Base-by-base conservation (phyloP, 2,329 filamentous ascomycete species). In the Escovopsis sp. region DNA sequence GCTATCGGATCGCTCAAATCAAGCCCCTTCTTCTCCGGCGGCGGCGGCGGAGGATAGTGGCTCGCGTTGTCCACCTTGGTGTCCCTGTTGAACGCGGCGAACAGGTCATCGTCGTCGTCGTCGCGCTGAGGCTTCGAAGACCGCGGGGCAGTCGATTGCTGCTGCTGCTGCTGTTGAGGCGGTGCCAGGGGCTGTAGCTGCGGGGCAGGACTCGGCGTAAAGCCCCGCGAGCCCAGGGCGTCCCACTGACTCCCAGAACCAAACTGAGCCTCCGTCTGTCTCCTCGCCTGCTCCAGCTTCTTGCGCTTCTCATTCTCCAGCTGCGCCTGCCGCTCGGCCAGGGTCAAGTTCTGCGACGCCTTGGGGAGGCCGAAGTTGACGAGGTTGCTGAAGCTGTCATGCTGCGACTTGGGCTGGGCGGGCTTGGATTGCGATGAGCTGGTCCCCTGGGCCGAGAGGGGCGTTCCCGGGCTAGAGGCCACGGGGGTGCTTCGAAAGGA, bases 321-420 rank as follows among this genome's bases (percentile, higher is more conserved):
- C 40, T 71, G 72, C 42, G 74, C 70, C 55, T 84, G 82, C 48
- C 85, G 78, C 55, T 93, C 83, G 44, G 81, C 72, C 44, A 94
- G 59, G 41, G 74, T 79, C 13, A 94, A 63, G 43, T 80, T 90
- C 54, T 76, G 79, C 21, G 68, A 71, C 36, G 60, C 58, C 53
- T 76, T 77, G 34, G 68, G 60, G 5, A 53, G 45, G 13, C 54
- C 55, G 48, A 79, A 75, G 45, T 68, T 75, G 41, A 86, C 65
- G 35, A 90, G 63, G 48, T 76, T 80, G 49, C 82, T 81, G 58
- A 90, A 90, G 61, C 79, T 85, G 51, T 90, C 83, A 32, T 68
- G 59, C 5, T 70, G 56, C 26, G 75, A 49, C 45, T 70, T 80
- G 4, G 58, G 39, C 2, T 61, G 44, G 11, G 65, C 57, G 4